These are phyloP conservation scores for Hypoxylon sp. DNA, from an alignment of 2,329 filamentous ascomycete genomes.

Conservation along the genomic window DNA sequence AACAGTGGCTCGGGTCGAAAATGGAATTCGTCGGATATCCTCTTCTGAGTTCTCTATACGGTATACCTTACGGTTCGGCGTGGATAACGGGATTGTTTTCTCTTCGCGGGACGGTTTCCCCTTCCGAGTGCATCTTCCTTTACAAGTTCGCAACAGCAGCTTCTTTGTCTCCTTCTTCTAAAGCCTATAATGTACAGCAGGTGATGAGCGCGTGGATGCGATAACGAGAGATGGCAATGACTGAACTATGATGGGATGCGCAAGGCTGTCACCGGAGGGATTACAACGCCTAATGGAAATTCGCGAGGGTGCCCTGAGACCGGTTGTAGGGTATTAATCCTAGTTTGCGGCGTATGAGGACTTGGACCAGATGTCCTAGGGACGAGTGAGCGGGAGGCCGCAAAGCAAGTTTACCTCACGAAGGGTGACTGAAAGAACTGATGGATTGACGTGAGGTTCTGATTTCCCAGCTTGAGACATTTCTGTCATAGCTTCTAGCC, in stretches of 20 bases:
- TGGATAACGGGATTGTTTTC: constrained; percentile 36
- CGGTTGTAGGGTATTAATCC: constrained; percentile 10
- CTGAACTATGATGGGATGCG: constrained; percentile 40
- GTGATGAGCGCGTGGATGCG: constrained; percentile 23
- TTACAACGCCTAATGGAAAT: constrained; percentile 15
- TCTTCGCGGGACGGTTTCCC: constrained; percentile 26
- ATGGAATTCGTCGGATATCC: constrained; percentile 38
- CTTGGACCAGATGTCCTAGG: constrained; percentile 14
- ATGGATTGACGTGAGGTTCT: constrained; percentile 9
- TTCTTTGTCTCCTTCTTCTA: constrained; percentile 35
- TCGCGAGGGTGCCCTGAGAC: background rate
- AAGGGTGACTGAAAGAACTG: constrained; percentile 1
- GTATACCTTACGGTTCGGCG: constrained; percentile 42
- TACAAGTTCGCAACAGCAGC: constrained; percentile 24
- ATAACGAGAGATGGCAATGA: constrained; percentile 37
- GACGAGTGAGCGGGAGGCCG: constrained; percentile 9
- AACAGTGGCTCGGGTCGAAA: constrained; percentile 31
- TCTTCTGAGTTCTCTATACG: constrained; percentile 32
- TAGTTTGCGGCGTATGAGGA: constrained; percentile 3
- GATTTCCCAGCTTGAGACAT: constrained; percentile 13
- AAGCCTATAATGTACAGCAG: constrained; percentile 25
- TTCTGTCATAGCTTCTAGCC: constrained; percentile 13
- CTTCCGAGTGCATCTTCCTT: constrained; percentile 29
- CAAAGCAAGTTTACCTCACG: constrained; percentile 2
- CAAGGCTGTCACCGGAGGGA: constrained; percentile 9